Conservation (phyloP, 2,329 filamentous ascomycete genomes). For the Penicillium sp. region DNA sequence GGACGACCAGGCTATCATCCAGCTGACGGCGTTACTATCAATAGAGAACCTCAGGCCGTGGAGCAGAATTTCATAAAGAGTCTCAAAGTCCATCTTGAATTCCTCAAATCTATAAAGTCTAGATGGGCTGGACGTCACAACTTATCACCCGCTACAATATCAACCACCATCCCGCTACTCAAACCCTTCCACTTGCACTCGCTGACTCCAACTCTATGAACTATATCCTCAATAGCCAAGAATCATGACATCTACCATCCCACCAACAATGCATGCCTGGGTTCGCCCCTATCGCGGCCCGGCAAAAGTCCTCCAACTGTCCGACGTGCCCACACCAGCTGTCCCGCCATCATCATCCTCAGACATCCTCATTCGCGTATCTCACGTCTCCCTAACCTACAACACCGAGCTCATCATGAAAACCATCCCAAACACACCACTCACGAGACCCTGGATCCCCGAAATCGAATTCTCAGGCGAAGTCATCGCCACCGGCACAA, state of each 20-base stretch:
- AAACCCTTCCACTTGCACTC: not conserved
- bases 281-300: constrained; percentile 4
- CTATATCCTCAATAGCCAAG: not conserved
- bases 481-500: constrained; percentile 10
- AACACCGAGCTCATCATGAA: constrained; percentile 8
- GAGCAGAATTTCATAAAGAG: not conserved
- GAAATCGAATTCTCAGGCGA: constrained; percentile 17
- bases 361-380: constrained; percentile 16
- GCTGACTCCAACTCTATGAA: not conserved
- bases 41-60: not conserved
- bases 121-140: too few relatives aligned
- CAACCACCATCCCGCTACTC: not conserved
- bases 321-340: constrained; percentile 8
- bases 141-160: not conserved
- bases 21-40: not conserved
- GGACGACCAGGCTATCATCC: not conserved
- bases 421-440: constrained; percentile 6
- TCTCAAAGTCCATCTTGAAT: not conserved
- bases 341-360: constrained; percentile 7
- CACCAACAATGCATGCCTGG: constrained; percentile 12
- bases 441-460: constrained; percentile 11
- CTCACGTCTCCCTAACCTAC: constrained; percentile 13
- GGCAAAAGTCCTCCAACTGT: constrained; percentile 2
- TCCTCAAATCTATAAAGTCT: not conserved
- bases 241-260: not conserved